Evolutionary conservation across 2,329 filamentous ascomycete genomes (phyloP), one percentile per base, ranked within the genome.

Genomic region (Calonectria pteridis): DNA sequence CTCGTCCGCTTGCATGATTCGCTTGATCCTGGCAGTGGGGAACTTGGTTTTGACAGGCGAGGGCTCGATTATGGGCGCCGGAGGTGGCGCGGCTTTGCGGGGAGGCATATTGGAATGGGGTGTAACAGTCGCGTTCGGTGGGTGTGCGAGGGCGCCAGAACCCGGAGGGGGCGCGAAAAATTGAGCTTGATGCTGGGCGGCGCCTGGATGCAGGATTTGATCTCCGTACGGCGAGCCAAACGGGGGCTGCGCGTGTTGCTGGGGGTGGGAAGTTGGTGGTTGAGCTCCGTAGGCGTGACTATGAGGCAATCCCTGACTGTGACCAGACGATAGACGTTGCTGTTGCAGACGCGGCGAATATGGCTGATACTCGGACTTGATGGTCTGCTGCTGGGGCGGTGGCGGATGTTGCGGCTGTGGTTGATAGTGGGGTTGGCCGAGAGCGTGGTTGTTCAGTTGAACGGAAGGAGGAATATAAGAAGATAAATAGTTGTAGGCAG

Each of bases 1-100:
- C 82, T 99, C 97, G 82, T 99, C 97, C 14, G 96, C 96, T 86
- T 99, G 97, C 97, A 99, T 98, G 81, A 99, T 98, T 66, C 97
- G 93, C 89, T 99, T 99, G 88, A 99, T 99, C 75, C 97, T 91
- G 18, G 97, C 97, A 37, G 98, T 98, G 1, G 97, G 97, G 81
- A 99, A 99, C 81, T 98, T 98, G 40, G 96, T 98, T 85, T 92
- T 94, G 79, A 99, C 95, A 53, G 95, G 89, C 84, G 86, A 98
- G 86, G 84, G 91, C 84, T 86, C 92, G 79, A 91, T 85, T 53
- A 84, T 83, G 35, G 84, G 83, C 69, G 85, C 82, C 73, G 78
- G 81, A 51, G 81, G 84, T 50, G 81, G 84, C 77, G 80, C 84
- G 49, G 80, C 80, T 76, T 81, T 81, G 76, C 81, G 79, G 35